Percentiles rank a stretch among this genome's conserved stretches.
Evolutionary conservation across 2,329 filamentous ascomycete genomes (phyloP).

Genomic region (Alternaria infectoria): DNA sequence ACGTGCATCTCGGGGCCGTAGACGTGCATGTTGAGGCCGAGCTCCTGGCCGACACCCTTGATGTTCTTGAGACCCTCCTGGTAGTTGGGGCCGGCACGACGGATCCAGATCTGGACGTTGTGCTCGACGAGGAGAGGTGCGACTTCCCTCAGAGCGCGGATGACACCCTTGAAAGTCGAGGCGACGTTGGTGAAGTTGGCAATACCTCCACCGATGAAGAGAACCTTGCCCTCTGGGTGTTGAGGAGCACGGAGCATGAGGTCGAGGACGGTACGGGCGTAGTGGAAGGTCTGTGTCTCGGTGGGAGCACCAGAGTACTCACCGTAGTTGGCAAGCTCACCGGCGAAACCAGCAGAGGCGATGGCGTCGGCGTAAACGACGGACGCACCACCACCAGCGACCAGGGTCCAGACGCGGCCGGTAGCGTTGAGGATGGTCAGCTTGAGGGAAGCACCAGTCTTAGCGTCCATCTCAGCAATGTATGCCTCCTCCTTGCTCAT

Average conservation of each 20-base stretch:
- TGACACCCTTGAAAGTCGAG: slow-evolving; percentile 99
- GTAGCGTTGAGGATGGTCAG: slow-evolving; percentile 91
- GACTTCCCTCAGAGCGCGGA: slow-evolving; percentile 91
- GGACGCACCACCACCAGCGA: slow-evolving; percentile 98
- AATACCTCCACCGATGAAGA: slow-evolving; percentile 99
- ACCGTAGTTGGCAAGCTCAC: slow-evolving; percentile 98
- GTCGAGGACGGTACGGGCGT: slow-evolving; percentile 94
- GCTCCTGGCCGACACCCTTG: slow-evolving; percentile 92
- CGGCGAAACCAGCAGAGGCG: slow-evolving; percentile 91
- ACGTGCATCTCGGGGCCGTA: slow-evolving; percentile 85
- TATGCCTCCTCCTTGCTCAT: slow-evolving; percentile 99
- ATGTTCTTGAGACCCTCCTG: slow-evolving; percentile 99
- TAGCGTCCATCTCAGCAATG: slow-evolving; percentile 97
- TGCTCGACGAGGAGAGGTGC: slow-evolving; percentile 87
- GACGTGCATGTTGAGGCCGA: slow-evolving; percentile 94
- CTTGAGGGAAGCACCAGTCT: slow-evolving; percentile 99
- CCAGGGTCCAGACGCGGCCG: slow-evolving; percentile 96
- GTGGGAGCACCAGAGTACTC: slow-evolving; percentile 99
- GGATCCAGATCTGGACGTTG: slow-evolving; percentile 98
- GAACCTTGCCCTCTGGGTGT: slow-evolving; percentile 90
- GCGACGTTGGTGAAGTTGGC: slow-evolving; percentile 99
- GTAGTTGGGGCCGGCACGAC: slow-evolving; percentile 92
- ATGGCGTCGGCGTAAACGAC: slow-evolving; percentile 99
- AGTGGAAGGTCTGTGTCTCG: slow-evolving; percentile 99
- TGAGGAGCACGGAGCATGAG: slow-evolving; percentile 92